A percentile compares a stretch with the other conserved stretches of the same genome.
phyloP scores from a whole-genome alignment of 805 yeast species.

The Yamadazyma tumulicola region DNA sequence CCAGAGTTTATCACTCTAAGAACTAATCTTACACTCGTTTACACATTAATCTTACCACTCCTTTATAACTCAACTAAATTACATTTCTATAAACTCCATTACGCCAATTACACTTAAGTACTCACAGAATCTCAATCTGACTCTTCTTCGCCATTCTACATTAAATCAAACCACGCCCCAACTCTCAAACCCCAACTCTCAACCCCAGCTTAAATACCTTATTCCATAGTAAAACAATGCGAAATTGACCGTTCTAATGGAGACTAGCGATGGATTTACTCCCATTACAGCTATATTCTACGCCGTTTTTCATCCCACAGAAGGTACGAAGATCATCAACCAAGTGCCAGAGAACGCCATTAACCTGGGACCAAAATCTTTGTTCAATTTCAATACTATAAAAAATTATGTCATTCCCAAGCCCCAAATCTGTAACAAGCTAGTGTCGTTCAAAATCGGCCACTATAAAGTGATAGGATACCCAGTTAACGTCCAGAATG shows the following conservation, averaged over 20 bases:
- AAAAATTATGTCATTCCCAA: constrained; percentile 93
- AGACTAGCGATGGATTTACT: constrained; percentile 58
- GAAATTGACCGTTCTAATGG: constrained; percentile 8
- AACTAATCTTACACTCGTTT: too few relatives aligned
- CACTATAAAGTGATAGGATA: constrained; percentile 75
- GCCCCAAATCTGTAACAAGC: constrained; percentile 80
- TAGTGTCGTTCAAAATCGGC: constrained; percentile 70
- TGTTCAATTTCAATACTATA: constrained; percentile 78
- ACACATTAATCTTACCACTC: too few relatives aligned
- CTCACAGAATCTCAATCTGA: too few relatives aligned
- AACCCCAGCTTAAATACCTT: too few relatives aligned
- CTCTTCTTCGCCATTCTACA: too few relatives aligned
- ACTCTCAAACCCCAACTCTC: too few relatives aligned
- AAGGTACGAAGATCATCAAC: constrained; percentile 86
- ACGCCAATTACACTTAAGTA: too few relatives aligned
- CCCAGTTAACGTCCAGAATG: constrained; percentile 78
- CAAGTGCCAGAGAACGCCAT: constrained; percentile 84
- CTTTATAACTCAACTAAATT: too few relatives aligned
- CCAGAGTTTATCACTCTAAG: too few relatives aligned
- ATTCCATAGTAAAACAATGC: too few relatives aligned
- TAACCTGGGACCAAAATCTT: constrained; percentile 21
- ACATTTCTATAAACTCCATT: too few relatives aligned
- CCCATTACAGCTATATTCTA: constrained; percentile 89
- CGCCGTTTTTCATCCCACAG: constrained; percentile 91
- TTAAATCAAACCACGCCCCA: too few relatives aligned